Evolutionary conservation across 345 rosid species (phyloP), one percentile per base, ranked within the genome.

Genomic region (Lepidium sativum): DNA sequence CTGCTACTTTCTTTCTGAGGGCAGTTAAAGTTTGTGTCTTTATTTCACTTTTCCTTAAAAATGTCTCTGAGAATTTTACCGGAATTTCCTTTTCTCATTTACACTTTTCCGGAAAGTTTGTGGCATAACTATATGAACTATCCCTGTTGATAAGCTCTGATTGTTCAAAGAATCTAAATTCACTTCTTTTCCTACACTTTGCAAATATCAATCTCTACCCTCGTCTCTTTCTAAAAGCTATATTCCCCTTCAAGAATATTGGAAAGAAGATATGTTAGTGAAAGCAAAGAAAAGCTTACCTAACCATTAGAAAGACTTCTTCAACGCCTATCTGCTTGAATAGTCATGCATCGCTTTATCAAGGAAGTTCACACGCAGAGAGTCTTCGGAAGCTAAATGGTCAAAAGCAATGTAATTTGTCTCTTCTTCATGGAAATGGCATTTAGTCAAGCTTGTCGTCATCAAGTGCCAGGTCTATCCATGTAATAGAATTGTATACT

Each of bases 391-490:
- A 44, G 81, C 84, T 67, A 80, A 72, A 68, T 67, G 41, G 34
- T 84, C 86, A 25, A 81, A 84, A 35, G 80, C 67, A 17, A 79
- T 27, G 29, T 81, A 81, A 16, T 87, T 81, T 62, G 68, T 63
- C 60, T 81, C 79, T 80, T 1, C 78, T 69, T 18, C 78, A 35
- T 82, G 82, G 44, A 84, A 81, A 75, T 84, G 94, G 71, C 94
- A 86, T 12, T 77, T 9, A 3, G 94, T 86, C 89, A 86, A 65
- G 75, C 84, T 86, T 5, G 87, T 82, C 84, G 79, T 20, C 21
- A 20, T 20, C 21, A 20, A 20, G 37, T 85, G 91, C 87, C 86
- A 84, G 59, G 77, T 87, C 87, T 91, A 80, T 87, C 91, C 91
- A 83, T 6, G 79, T 66, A 25, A 82, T 60, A 77, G 80, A 5